Conservation (phyloP, 495 filamentous ascomycete genomes). For the Penicillium paxilli region DNA sequence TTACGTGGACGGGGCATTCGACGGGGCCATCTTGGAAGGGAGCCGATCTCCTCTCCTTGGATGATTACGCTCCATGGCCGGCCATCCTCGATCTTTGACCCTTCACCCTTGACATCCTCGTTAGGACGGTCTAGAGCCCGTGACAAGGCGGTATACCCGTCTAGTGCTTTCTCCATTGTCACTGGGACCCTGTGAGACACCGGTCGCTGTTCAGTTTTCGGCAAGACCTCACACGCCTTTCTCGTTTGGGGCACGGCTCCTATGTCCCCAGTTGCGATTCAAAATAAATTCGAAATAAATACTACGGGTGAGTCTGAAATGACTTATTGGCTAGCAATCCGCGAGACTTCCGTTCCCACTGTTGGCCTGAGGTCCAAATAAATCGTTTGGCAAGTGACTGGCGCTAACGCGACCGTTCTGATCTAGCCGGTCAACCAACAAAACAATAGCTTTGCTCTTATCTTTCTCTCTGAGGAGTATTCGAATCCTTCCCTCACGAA, state of each 20-base stretch:
- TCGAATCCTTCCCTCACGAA: background rate
- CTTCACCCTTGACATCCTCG: slow-evolving; percentile 23
- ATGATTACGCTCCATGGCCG: slow-evolving; percentile 27
- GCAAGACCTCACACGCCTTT: slow-evolving; percentile 38
- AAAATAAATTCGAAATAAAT: slow-evolving; percentile 6
- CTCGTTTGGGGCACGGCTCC: slow-evolving; percentile 28
- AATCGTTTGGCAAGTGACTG: slow-evolving; percentile 17
- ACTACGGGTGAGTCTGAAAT: slow-evolving; percentile 13
- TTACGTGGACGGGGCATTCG: background rate
- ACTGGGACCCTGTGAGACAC: slow-evolving; percentile 27
- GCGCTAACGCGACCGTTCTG: slow-evolving; percentile 32
- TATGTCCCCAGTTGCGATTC: background rate
- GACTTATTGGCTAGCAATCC: background rate
- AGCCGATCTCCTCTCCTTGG: slow-evolving; percentile 24
- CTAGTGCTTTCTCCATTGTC: slow-evolving; percentile 32
- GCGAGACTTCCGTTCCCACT: slow-evolving; percentile 1
- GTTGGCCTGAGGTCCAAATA: slow-evolving; percentile 1
- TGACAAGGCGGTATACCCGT: slow-evolving; percentile 39
- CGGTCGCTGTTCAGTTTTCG: slow-evolving; percentile 34
- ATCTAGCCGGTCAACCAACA: slow-evolving; percentile 20
- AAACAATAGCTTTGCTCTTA: slow-evolving; percentile 15
- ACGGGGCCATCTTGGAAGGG: slow-evolving; percentile 22
- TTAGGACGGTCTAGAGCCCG: slow-evolving; percentile 33
- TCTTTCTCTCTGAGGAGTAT: background rate
- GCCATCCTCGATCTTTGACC: slow-evolving; percentile 26